A percentile compares a stretch with the other conserved stretches of the same genome.
Conservation (phyloP, 1,284 basidiomycete species). For the Boletus holoroseus region DNA sequence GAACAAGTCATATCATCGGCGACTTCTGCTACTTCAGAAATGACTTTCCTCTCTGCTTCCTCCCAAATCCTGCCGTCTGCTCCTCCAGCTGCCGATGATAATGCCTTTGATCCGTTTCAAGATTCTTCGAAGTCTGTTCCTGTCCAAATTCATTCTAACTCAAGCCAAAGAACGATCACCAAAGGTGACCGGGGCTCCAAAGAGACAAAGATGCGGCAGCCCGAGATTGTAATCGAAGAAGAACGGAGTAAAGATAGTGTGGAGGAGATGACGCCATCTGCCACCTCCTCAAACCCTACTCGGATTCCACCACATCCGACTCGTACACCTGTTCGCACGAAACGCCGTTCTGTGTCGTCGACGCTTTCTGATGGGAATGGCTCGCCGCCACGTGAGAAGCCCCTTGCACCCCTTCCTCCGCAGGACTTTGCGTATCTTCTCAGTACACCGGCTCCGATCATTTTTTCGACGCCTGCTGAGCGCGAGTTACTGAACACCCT, state of each 20-base stretch:
- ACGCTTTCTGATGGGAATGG: constrained; percentile 58
- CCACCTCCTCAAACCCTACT: constrained; percentile 21
- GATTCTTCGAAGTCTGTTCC: constrained; percentile 22
- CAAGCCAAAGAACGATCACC: constrained; percentile 49
- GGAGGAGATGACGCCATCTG: constrained; percentile 9
- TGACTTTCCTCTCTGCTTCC: constrained; percentile 50
- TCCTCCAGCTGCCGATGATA: constrained; percentile 52
- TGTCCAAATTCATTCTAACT: constrained; percentile 40
- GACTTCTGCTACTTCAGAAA: constrained; percentile 45
- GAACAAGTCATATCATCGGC: constrained; percentile 39
- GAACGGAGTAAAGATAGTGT: constrained; percentile 20
- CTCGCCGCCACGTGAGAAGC: constrained; percentile 48
- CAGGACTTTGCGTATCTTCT: constrained; percentile 74
- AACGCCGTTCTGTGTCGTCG: constrained; percentile 88
- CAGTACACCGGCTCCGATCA: constrained; percentile 64
- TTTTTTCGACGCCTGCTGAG: constrained; percentile 82
- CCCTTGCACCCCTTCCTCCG: constrained; percentile 39
- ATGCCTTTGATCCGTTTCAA: constrained; percentile 40
- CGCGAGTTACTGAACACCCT: constrained; percentile 75
- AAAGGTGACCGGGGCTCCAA: constrained; percentile 16
- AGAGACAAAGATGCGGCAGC: constrained; percentile 18
- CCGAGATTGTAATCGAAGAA: constrained; percentile 48
- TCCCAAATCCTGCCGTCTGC: constrained; percentile 50
- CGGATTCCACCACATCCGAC: constrained; percentile 57
- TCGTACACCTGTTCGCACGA: constrained; percentile 90